A percentile compares a stretch with the other conserved stretches of the same genome.
These are phyloP conservation scores for Hymenoscyphus infarciens DNA, from an alignment of 2,329 filamentous ascomycete species.

Conservation along the genomic window DNA sequence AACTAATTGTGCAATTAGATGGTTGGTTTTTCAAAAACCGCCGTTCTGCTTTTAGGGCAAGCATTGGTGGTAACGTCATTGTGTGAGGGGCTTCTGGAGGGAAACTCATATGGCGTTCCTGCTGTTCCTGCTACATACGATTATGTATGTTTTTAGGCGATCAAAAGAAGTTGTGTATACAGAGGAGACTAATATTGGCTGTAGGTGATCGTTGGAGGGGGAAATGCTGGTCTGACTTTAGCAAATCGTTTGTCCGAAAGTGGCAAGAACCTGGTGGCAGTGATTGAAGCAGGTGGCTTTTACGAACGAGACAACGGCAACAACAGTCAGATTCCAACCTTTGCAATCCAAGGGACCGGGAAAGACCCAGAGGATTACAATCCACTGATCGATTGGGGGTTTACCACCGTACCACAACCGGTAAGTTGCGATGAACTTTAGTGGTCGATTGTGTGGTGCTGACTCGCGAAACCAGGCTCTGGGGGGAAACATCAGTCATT, in stretches of 20 bases:
- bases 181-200: too few species aligned
- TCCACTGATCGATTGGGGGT: conserved; percentile 16
- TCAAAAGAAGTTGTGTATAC: too few species aligned
- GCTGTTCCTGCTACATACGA: too few species aligned
- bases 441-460: too few species aligned
- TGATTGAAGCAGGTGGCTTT: conserved; percentile 23
- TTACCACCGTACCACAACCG: conserved; percentile 19
- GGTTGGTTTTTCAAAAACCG: too few species aligned
- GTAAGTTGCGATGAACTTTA: too few species aligned
- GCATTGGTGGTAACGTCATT: too few species aligned
- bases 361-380: neutral
- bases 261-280: conserved; percentile 12
- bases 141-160: too few species aligned
- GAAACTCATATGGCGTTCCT: too few species aligned
- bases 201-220: conserved; percentile 18
- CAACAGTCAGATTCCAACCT: conserved; percentile 5
- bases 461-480: neutral
- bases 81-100: too few species aligned
- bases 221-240: conserved; percentile 18
- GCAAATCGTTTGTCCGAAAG: conserved; percentile 18
- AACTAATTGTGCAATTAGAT: too few species aligned
- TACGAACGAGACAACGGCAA: conserved; percentile 21
- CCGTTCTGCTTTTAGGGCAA: too few species aligned
- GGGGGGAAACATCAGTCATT: conserved; percentile 16
- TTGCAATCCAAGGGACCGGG: neutral